Percentiles rank a stretch among this genome's conserved stretches.
These are phyloP conservation scores for Agrocybe praecox DNA, from an alignment of 768 basidiomycete species.

Conservation along the genomic window DNA sequence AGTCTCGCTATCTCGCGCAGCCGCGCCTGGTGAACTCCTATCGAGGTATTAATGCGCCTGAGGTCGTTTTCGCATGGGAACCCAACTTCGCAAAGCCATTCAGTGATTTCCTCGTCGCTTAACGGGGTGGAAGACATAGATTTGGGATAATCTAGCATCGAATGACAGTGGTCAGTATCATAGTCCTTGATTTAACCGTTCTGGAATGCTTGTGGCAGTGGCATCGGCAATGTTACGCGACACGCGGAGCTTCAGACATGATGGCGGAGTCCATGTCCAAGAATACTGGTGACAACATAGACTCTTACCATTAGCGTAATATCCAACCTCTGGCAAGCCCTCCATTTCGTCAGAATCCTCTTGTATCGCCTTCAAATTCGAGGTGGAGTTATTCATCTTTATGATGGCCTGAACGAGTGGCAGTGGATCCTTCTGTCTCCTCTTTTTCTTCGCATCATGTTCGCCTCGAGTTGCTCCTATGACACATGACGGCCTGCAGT, in stretches of 20 bases:
- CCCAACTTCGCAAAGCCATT: conserved; percentile 6
- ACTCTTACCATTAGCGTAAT: neutral
- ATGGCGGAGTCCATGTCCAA: too few relatives aligned
- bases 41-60: neutral
- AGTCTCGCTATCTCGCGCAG: neutral
- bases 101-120: conserved; percentile 1
- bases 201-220: neutral
- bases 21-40: conserved; percentile 4
- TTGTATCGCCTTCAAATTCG: neutral
- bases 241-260: neutral
- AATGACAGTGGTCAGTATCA: neutral
- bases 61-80: conserved; percentile 2
- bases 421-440: neutral
- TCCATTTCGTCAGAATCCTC: neutral
- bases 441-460: neutral
- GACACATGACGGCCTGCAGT: neutral
- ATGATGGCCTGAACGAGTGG: neutral
- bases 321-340: neutral
- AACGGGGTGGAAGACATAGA: conserved; percentile 4
- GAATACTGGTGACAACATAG: neutral
- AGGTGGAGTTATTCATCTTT: neutral
- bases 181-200: neutral
- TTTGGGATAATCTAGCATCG: neutral
- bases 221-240: neutral
- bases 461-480: neutral